These are phyloP conservation scores for Arbutus unedo DNA, from an alignment of 148 eudicot genomes.

Conservation along the genomic window DNA sequence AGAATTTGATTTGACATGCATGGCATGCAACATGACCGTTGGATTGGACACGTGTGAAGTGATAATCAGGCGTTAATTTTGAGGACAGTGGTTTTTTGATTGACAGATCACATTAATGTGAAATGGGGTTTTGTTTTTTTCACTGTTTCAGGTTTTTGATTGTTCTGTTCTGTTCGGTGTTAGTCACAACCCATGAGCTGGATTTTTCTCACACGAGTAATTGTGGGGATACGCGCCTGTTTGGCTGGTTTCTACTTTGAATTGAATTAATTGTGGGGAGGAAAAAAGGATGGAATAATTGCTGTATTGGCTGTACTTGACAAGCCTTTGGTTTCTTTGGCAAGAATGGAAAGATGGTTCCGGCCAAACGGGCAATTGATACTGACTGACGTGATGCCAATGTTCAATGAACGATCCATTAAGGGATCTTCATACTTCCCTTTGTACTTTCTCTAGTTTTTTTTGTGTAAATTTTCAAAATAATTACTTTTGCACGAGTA, in stretches of 20 bases:
- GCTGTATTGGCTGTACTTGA: no score
- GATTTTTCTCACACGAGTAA: neutral
- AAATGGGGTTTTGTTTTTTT: neutral
- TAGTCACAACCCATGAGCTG: neutral
- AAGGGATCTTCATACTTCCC: no score
- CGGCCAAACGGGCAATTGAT: neutral
- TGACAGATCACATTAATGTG: neutral
- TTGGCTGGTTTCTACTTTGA: no score
- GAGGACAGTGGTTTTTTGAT: neutral
- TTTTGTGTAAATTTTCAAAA: no score
- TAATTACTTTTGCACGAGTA: no score
- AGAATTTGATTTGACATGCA: neutral
- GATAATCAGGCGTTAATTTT: neutral
- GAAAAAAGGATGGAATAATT: no score
- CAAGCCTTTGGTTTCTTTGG: no score
- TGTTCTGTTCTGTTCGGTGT: neutral
- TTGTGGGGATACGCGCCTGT: neutral
- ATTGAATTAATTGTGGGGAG: no score
- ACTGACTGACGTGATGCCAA: neutral
- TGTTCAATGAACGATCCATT: neutral
- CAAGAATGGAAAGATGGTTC: no score
- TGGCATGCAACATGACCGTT: neutral
- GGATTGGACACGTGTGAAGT: neutral
- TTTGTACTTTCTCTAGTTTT: no score
- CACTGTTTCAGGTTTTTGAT: slow-evolving; percentile 2